A percentile compares a stretch with the other conserved stretches of the same genome.
Conservation (phyloP, 2,329 filamentous ascomycete species). For the Cryphonectria carpinicola region DNA sequence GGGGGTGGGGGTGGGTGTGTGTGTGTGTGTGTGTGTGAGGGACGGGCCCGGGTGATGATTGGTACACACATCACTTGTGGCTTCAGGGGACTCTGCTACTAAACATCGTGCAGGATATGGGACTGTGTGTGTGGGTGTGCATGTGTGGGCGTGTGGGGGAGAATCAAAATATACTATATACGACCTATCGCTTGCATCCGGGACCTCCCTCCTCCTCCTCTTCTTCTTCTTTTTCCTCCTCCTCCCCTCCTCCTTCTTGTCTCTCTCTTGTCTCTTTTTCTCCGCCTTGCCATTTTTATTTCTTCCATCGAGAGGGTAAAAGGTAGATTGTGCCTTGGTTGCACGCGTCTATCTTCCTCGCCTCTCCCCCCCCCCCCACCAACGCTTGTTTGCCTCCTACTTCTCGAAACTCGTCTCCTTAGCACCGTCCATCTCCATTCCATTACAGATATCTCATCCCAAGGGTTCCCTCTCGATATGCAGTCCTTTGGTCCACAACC, state of each 20-base stretch:
- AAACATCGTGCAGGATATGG: neutral
- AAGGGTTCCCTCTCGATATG: constrained; percentile 14
- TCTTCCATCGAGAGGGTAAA: neutral
- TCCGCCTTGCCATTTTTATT: neutral
- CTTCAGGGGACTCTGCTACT: constrained; percentile 14
- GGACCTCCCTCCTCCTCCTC: neutral
- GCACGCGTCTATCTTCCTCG: neutral
- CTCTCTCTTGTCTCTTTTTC: constrained; percentile 3
- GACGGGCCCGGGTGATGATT: constrained; percentile 12
- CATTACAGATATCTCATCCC: constrained; percentile 9
- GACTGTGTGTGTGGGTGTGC: neutral
- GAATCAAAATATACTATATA: constrained; percentile 19
- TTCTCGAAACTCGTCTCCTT: neutral
- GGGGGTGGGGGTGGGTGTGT: neutral
- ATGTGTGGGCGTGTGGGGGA: constrained; percentile 6
- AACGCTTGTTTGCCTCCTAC: constrained; percentile 17
- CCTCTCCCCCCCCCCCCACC: neutral
- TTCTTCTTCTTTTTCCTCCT: constrained; percentile 7
- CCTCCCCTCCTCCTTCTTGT: neutral
- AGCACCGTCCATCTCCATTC: neutral
- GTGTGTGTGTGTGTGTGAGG: neutral
- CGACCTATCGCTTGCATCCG: constrained; percentile 16
- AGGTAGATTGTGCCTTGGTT: constrained; percentile 10
- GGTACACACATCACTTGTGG: constrained; percentile 18
- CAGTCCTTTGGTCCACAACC: constrained; percentile 5